Conservation (phyloP, 2,329 filamentous ascomycete species). For the Fusarium phyllophilum region DNA sequence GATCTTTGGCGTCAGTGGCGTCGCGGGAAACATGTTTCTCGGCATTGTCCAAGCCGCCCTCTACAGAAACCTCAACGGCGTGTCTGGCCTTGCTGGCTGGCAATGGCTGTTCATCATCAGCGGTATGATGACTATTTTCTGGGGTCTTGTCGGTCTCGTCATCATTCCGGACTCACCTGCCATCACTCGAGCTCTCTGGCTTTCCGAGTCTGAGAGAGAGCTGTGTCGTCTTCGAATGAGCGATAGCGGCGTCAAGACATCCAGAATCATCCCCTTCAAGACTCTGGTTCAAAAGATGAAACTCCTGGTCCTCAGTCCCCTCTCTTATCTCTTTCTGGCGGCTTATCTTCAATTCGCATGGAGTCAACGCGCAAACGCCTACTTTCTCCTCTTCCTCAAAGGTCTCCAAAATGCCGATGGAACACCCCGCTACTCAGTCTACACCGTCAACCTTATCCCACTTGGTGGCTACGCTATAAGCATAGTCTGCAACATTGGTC, state of each 20-base stretch:
- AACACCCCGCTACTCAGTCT: constrained; percentile 43
- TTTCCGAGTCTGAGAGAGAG: constrained; percentile 17
- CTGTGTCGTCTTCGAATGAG: constrained; percentile 29
- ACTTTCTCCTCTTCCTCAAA: constrained; percentile 47
- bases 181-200: constrained; percentile 33
- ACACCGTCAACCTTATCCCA: constrained; percentile 63
- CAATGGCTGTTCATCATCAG: constrained; percentile 40
- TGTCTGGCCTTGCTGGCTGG: constrained; percentile 33
- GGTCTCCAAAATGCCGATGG: constrained; percentile 36
- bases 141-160: constrained; percentile 34
- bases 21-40: constrained; percentile 40
- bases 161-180: constrained; percentile 37
- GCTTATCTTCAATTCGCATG: constrained; percentile 49
- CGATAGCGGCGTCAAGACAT: constrained; percentile 29
- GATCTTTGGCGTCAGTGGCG: constrained; percentile 40
- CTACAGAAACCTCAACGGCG: constrained; percentile 36
- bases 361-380: constrained; percentile 50
- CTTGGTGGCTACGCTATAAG: constrained; percentile 52
- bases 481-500: constrained; percentile 61
- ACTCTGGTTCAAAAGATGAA: constrained; percentile 26
- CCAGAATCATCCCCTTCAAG: constrained; percentile 34
- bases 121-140: constrained; percentile 34
- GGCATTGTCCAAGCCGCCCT: constrained; percentile 38
- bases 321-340: constrained; percentile 47
- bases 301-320: constrained; percentile 23